Percentiles rank a stretch among this genome's conserved stretches.
These are phyloP conservation scores for Borovskyia barvae DNA, from an alignment of 208 protist species.

Conservation along the genomic window DNA sequence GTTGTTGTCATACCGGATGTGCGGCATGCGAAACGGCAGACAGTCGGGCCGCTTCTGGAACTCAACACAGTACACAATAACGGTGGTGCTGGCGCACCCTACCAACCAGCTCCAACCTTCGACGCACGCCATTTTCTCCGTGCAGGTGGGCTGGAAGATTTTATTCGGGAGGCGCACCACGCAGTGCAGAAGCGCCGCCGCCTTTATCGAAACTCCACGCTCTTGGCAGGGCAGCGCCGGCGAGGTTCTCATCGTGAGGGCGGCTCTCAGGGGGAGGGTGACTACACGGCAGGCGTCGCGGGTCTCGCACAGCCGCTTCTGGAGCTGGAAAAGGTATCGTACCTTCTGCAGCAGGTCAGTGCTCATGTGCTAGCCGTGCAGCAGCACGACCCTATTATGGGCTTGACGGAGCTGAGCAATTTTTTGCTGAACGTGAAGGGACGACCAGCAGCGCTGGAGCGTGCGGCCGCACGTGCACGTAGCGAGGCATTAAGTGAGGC, in stretches of 20 bases:
- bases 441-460: conserved; percentile 13
- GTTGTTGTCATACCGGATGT: conserved; percentile 7
- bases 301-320: conserved; percentile 16
- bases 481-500: background rate
- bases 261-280: too few species aligned
- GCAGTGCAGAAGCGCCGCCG: conserved; percentile 10
- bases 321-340: conserved; percentile 14
- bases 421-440: conserved; percentile 23
- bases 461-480: conserved; percentile 11
- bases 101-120: background rate
- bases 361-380: conserved; percentile 20
- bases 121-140: conserved; percentile 1
- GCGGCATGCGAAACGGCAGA: background rate
- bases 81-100: background rate
- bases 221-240: conserved; percentile 3
- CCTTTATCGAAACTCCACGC: conserved; percentile 7
- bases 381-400: conserved; percentile 10
- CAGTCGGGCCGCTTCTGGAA: background rate
- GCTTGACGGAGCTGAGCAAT: conserved; percentile 22
- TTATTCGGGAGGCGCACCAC: conserved; percentile 8
- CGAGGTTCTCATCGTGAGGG: too few species aligned
- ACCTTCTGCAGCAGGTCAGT: conserved; percentile 12
- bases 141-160: background rate
- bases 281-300: background rate
- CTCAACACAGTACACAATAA: background rate